Evolutionary conservation across 2,329 filamentous ascomycete genomes (phyloP), one percentile per base, ranked within the genome.

Genomic region (Clonostachys sp.): DNA sequence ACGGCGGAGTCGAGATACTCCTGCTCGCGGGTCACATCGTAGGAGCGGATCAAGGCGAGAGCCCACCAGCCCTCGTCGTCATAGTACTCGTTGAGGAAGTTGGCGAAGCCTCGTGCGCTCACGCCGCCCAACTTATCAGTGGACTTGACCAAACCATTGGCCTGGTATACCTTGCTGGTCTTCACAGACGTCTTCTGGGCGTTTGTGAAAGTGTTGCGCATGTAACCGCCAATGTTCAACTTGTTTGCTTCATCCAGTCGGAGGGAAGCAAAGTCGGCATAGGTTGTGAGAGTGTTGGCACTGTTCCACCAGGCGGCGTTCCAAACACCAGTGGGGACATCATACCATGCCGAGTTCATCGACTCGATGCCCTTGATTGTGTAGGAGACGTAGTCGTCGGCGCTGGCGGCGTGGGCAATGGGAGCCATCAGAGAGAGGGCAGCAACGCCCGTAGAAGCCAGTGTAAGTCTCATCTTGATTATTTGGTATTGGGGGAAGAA

Each of bases 241-340:
- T 58, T 44, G 45, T 66, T 65, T 35, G 66, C 66, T 30, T 61
- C 58, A 8, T 55, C 50, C 1, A 59, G 54, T 40, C 66, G 61
- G 9, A 71, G 51, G 12, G 50, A 47, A 5, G 70, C 64, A 58
- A 75, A 77, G 58, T 88, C 80, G 45, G 74, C 77, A 16, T 89
- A 63, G 4, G 74, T 75, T 0, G 83, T 86, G 50, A 89, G 67
- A 48, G 75, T 74, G 58, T 88, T 89, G 41, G 79, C 86, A 46
- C 77, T 77, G 58, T 89, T 87, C 86, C 86, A 90, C 86, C 86
- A 90, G 8, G 77, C 74, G 0, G 76, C 75, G 47, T 80, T 65
- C 82, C 83, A 89, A 12, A 87, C 67, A 5, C 86, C 86, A 2
- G 73, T 81, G 6, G 59, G 57, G 4, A 63, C 48, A 57, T 84